Conservation (phyloP, 2,329 filamentous ascomycete genomes). For the Penicillium frequentans region DNA sequence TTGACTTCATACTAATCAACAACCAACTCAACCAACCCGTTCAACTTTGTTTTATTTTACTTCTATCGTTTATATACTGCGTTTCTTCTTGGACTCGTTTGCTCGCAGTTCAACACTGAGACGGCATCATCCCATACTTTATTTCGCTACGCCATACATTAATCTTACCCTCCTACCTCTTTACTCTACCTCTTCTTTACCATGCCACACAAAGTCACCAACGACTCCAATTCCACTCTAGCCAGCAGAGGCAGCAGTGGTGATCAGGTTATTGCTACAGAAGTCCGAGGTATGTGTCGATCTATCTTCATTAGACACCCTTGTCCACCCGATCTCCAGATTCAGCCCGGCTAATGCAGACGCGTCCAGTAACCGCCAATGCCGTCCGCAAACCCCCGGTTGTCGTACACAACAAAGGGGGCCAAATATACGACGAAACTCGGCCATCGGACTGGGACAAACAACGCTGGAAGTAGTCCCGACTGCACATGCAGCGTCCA, state of each 20-base stretch:
- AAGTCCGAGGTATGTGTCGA: slow-evolving; percentile 31
- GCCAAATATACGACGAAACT: slow-evolving; percentile 38
- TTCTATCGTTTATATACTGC: slow-evolving; percentile 5
- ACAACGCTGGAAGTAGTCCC: slow-evolving; percentile 38
- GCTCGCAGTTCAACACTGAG: slow-evolving; percentile 26
- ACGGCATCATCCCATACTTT: slow-evolving; percentile 6
- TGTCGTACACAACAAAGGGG: slow-evolving; percentile 36
- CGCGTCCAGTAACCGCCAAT: slow-evolving; percentile 24
- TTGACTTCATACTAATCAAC: not conserved
- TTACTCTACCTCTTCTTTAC: slow-evolving; percentile 4
- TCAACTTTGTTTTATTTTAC: not conserved
- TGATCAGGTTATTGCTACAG: slow-evolving; percentile 29
- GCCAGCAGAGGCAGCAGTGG: slow-evolving; percentile 32
- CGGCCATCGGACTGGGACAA: slow-evolving; percentile 40
- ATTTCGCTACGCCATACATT: not conserved
- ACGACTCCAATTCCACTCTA: slow-evolving; percentile 37
- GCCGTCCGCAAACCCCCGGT: slow-evolving; percentile 34
- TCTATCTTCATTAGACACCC: not conserved
- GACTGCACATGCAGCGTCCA: not conserved
- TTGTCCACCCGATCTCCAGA: slow-evolving; percentile 23
- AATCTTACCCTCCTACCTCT: not conserved
- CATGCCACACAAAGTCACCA: slow-evolving; percentile 37
- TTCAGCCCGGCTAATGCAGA: slow-evolving; percentile 23
- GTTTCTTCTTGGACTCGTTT: slow-evolving; percentile 4
- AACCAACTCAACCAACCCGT: not conserved